A percentile compares a stretch with the other conserved stretches of the same genome.
Conservation (phyloP, 805 yeast species). For the Kurtzmaniella fragi region DNA sequence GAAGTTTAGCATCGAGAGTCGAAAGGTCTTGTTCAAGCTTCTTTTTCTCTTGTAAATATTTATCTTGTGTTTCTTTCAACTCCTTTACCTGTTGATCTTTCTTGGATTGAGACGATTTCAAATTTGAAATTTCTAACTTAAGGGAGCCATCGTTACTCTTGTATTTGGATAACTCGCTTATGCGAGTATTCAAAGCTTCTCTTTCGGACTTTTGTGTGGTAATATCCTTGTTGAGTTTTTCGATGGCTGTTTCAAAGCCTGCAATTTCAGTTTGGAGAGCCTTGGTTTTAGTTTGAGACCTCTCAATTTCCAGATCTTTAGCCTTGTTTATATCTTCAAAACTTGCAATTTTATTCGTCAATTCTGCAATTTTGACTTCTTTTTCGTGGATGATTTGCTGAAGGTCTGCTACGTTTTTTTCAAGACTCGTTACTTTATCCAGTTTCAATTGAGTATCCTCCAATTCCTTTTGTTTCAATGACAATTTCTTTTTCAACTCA, state of each 20-base stretch:
- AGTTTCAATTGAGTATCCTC: conserved; percentile 12
- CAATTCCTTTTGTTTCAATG: conserved; percentile 12
- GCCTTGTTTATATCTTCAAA: conserved; percentile 10
- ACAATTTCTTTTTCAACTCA: conserved; percentile 13
- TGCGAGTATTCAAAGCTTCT: conserved; percentile 29
- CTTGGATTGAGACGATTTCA: conserved; percentile 39
- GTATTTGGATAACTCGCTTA: conserved; percentile 22
- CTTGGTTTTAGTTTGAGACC: conserved; percentile 15
- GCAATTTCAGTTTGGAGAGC: conserved; percentile 10
- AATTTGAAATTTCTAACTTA: conserved; percentile 45
- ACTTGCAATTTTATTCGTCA: conserved; percentile 6
- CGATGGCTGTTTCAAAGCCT: conserved; percentile 15
- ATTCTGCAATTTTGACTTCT: conserved; percentile 12
- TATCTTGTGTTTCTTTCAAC: conserved; percentile 28
- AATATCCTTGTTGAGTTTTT: conserved; percentile 17
- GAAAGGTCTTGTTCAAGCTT: conserved; percentile 30
- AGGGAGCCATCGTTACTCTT: conserved; percentile 39
- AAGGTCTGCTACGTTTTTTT: conserved; percentile 5
- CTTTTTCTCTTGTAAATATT: conserved; percentile 32
- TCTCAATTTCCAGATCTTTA: conserved; percentile 10
- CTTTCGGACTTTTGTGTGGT: conserved; percentile 27
- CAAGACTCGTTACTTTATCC: conserved; percentile 9
- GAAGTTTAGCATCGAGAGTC: conserved; percentile 36
- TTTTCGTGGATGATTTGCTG: neutral
- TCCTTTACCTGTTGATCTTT: conserved; percentile 41